Base-by-base conservation (phyloP, 2,329 filamentous ascomycete species). In the Botrytis medusae region DNA sequence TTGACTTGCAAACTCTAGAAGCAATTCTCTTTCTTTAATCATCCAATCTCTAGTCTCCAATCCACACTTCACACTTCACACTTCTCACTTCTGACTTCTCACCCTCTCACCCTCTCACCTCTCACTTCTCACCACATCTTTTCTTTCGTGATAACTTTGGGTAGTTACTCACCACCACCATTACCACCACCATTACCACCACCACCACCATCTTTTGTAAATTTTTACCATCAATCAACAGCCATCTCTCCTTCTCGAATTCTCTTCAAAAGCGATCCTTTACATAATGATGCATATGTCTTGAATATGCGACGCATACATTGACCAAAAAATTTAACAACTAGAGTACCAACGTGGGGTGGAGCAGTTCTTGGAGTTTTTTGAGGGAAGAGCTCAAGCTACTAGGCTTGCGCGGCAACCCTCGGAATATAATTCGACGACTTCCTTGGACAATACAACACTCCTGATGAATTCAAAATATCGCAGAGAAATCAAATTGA, bases 231-330 rank as follows among this genome's bases (percentile, higher is more conserved):
- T 29, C 40, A 12, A 42, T 29, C 51, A 8, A 2, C 18, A 40
- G 32, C 34, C 25, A n/a, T 29, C 29, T 34, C 32, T 57, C 65
- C n/a, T 65, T 16, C 29, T 37, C n/a, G 5, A 61, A 68, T 57
- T 40, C 34, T 57, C 7, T 18, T 10, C 34, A 14, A 65, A 12
- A 40, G 1, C 34, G 22, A 29, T n/a, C 20, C 34, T 22, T 25
- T 22, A 22, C 25, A 29, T 7, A 25, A 40, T 12, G 64, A 68
- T 68, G 34, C 64, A 54, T 1, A 40, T 57, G 25, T 54, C 22
- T 22, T 54, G 64, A 57, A 57, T 42, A 68, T 68, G 65, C 65
- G 48, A 68, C 65, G 48, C 48, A 68, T 57, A 57, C 18, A 57
- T 68, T 57, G 48, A 57, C 48, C 18, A 16, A 18, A 57, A 16